Evolutionary conservation across 192 early-diverging fungal species (phyloP), one percentile per base, ranked within the genome.

Genomic region (Entomortierella parvispora): DNA sequence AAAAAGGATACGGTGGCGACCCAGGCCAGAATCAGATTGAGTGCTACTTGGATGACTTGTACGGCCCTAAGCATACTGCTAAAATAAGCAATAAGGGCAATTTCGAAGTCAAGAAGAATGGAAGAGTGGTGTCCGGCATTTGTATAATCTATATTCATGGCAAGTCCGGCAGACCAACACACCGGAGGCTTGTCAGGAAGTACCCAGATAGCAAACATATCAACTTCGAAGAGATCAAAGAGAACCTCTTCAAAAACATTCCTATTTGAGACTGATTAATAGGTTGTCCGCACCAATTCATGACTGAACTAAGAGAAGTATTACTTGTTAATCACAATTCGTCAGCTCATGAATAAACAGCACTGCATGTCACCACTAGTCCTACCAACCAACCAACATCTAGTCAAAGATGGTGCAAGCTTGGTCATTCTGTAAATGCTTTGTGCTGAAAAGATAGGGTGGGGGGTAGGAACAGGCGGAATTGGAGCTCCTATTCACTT

Each of bases 71-170:
- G 42, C 69, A 71, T 43, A 52, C 26, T 40, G 69, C 69, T 22
- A 48, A 4, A 48, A 48, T 48, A 22, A 18, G 18, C 9, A 48
- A 22, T 18, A 22, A 48, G n/a, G n/a, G n/a, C 22, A 48, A 18
- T 5, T 48, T 48, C n/a, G 12, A 14, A 14, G 47, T 48, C 22
- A 48, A 15, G 4, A 62, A 62, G 47, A 71, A 61, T 34, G 50
- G 51, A 20, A 46, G 2, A 14, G 33, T 6, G 32, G 42, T 63
- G 34, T 42, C 31, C 33, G 51, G 45, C 29, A 63, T 71, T 55
- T 60, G 51, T 42, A 55, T 71, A 18, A 60, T 71, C 51, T 71
- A 62, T 51, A 63, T 71, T 54, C 69, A 42, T 40, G 69, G 60
- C 53, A 44, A 32, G 54, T 47, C 59, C 33, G 65, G 65, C 53